phyloP scores from a whole-genome alignment of 2,329 filamentous ascomycete species.

The Xylaria sp. region DNA sequence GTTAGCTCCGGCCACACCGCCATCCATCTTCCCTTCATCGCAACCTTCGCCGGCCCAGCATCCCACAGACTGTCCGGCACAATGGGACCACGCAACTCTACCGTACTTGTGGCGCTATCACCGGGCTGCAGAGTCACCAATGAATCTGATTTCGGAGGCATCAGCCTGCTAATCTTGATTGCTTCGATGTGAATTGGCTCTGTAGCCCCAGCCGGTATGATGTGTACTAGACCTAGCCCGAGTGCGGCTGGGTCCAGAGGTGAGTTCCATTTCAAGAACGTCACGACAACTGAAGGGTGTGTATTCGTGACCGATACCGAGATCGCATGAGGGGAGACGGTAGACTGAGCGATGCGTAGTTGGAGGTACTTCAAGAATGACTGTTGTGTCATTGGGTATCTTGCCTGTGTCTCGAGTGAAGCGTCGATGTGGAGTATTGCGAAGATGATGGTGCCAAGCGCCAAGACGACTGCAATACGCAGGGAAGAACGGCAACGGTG shows the following conservation, averaged over 20 bases:
- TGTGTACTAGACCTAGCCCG: constrained; percentile 6
- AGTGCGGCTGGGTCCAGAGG: constrained; percentile 26
- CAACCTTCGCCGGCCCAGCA: constrained; percentile 13
- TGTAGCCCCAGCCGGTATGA: constrained; percentile 1
- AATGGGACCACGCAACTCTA: constrained; percentile 13
- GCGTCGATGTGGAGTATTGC: background rate
- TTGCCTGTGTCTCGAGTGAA: background rate
- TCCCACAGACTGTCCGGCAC: constrained; percentile 3
- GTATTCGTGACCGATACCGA: constrained; percentile 22
- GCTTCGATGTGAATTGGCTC: constrained; percentile 11
- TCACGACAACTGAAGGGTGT: constrained; percentile 11
- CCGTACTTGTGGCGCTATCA: background rate
- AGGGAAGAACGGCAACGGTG: constrained; percentile 3
- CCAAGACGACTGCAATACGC: constrained; percentile 1
- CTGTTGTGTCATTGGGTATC: constrained; percentile 12
- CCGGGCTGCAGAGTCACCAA: constrained; percentile 17
- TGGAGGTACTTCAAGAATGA: constrained; percentile 17
- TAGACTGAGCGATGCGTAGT: constrained; percentile 1
- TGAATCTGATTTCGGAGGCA: constrained; percentile 18
- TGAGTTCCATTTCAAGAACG: constrained; percentile 22
- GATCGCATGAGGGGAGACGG: background rate
- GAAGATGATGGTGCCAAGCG: background rate
- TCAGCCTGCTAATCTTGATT: constrained; percentile 15
- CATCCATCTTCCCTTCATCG: constrained; percentile 24
- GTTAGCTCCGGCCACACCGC: constrained; percentile 20